Base-by-base conservation (phyloP, 805 yeast species). In the Starmerella potacharoeniae region DNA sequence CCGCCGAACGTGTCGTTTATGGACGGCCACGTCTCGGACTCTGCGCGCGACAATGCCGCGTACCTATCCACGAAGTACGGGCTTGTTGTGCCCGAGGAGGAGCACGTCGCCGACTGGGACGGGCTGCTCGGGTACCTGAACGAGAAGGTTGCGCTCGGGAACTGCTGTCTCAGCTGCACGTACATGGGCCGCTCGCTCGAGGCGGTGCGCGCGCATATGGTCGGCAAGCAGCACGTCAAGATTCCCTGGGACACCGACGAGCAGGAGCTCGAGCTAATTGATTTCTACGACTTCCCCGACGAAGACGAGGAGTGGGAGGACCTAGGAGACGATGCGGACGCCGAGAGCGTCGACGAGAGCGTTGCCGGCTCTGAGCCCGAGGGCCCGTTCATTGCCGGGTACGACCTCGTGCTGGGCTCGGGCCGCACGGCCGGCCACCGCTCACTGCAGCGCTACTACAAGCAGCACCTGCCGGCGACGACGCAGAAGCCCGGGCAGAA, bases 151-250 rank as follows among this genome's bases (percentile, higher is more conserved):
- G 85, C 90, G 9, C 75, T 82, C 45, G 96, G 96, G 41, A 83
- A 86, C 61, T 78, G 84, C 60, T 93, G 98, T 68, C 69, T 91
- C 48, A 78, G 80, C 53, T 93, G 99, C 68, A 74, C 75, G 35
- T 93, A 82, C 66, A 84, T 86, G 68, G 97, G 97, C n/a, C 78
- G 79, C 58, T 80, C 81, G 53, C 66, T 91, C 34, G 95, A 86
- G 64, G 85, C 95, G 57, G 89, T 86, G 10, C 82, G 96, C 62
- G 93, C 87, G 44, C 99, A 93, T 69, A 83, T 88, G 85, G 63
- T 75, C 5, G 77, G 84, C 8, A 93, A 93, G 69, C 81, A 88
- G 55, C 99, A 93, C 69, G 84, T 91, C 72, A 79, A 81, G 65
- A 77, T 93, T 57, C 97, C 97, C 0, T 93, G 85, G 69, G 97